Evolutionary conservation across 2,329 filamentous ascomycete species (phyloP).

Genomic region (Fusarium chaquense): DNA sequence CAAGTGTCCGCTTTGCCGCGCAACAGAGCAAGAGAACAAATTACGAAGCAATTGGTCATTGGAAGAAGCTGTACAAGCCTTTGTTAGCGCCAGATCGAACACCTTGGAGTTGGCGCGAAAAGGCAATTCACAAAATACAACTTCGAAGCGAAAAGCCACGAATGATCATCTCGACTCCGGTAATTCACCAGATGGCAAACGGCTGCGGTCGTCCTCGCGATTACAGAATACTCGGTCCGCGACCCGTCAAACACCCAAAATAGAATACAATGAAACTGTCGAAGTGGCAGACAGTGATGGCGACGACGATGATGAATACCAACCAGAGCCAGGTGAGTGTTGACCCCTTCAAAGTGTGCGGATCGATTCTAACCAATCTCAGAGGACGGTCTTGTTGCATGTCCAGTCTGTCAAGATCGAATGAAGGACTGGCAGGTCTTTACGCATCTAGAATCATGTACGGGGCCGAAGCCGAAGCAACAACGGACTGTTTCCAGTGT

Average conservation of each 20-base stretch:
- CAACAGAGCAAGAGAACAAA: constrained; percentile 83
- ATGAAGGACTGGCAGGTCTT: constrained; percentile 87
- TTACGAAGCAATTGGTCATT: constrained; percentile 86
- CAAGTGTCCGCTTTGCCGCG: constrained; percentile 87
- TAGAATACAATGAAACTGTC: constrained; percentile 43
- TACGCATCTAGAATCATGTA: constrained; percentile 79
- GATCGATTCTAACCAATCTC: constrained; percentile 25
- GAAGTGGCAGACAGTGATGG: constrained; percentile 41
- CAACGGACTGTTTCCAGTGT: constrained; percentile 14
- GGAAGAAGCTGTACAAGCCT: constrained; percentile 85
- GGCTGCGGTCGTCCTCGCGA: constrained; percentile 64
- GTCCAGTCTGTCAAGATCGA: constrained; percentile 81
- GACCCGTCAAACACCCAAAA: constrained; percentile 43
- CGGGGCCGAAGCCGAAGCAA: constrained; percentile 52
- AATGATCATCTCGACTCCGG: constrained; percentile 48
- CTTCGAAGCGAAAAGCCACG: constrained; percentile 66
- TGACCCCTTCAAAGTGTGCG: neutral
- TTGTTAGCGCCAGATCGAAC: constrained; percentile 71
- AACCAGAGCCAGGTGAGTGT: constrained; percentile 46
- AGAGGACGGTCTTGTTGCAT: constrained; percentile 83
- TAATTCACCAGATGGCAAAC: constrained; percentile 58
- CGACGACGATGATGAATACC: constrained; percentile 49
- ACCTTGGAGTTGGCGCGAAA: constrained; percentile 73
- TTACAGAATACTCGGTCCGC: constrained; percentile 58
- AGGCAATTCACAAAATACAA: constrained; percentile 1